phyloP scores from a whole-genome alignment of 352 stramenopile species.

The Globisporangium paddicum region DNA sequence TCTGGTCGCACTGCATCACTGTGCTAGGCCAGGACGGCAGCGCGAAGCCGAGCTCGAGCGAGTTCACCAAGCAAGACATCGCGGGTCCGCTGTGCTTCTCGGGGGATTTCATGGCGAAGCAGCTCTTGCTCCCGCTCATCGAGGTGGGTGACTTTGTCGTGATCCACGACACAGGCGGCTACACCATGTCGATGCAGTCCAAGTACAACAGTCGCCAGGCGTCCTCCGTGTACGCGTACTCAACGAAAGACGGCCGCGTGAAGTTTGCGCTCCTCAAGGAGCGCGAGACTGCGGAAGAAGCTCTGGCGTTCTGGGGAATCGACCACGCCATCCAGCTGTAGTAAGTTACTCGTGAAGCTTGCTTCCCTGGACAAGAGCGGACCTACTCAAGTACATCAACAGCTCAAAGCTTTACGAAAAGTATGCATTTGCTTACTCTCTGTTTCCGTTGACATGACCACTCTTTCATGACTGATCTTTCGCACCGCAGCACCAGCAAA shows the following conservation, averaged over 20 bases:
- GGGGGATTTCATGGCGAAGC: constrained; percentile 85
- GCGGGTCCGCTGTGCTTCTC: constrained; percentile 92
- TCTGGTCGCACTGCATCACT: constrained; percentile 81
- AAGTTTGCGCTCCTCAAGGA: constrained; percentile 62
- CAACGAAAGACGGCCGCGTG: constrained; percentile 12
- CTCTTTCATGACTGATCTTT: background rate
- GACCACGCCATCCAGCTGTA: constrained; percentile 35
- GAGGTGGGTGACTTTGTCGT: constrained; percentile 73
- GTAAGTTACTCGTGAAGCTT: background rate
- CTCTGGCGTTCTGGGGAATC: constrained; percentile 66
- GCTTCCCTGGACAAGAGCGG: background rate
- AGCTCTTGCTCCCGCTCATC: constrained; percentile 67
- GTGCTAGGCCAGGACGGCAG: constrained; percentile 51
- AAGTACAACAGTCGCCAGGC: constrained; percentile 87
- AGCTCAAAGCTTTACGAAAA: background rate
- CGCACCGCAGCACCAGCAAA: background rate
- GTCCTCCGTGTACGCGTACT: constrained; percentile 64
- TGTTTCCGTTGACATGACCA: background rate
- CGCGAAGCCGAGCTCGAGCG: constrained; percentile 28
- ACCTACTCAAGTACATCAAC: background rate
- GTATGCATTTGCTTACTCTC: constrained; percentile 1
- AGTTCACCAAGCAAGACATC: constrained; percentile 74
- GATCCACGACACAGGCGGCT: constrained; percentile 85
- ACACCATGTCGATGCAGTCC: constrained; percentile 86
- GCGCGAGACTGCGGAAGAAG: constrained; percentile 61